Evolutionary conservation across 2,329 filamentous ascomycete genomes (phyloP), one percentile per base, ranked within the genome.

Genomic region (Trematosphaeria pertusa): DNA sequence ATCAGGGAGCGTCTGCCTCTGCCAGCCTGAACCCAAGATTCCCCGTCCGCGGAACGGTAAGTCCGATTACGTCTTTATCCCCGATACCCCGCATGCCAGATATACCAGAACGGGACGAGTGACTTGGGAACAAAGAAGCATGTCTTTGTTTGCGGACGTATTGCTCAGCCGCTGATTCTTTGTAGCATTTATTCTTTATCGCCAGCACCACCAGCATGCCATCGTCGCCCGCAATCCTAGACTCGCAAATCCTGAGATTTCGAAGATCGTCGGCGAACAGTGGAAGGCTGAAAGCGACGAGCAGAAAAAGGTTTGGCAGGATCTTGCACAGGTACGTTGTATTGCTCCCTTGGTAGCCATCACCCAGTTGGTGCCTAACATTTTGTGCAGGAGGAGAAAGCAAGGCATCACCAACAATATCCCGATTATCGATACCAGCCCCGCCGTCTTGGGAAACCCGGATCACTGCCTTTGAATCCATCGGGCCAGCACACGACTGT

Each of bases 341-440:
- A 22, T 41, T 43, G 34, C 30, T 15, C 15, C 12, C 21, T 9
- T 34, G 24, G 15, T 9, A 12, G 33, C 37, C 26, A 30, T 17
- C 9, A 12, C n/a, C n/a, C n/a, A n/a, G n/a, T n/a, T n/a, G n/a
- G n/a, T n/a, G n/a, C 17, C 51, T 67, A 34, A 70, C 35, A 37
- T 19, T 36, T n/a, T 34, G 41, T 45, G 32, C 58, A 87, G 84
- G 84, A 96, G 74, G 94, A 97, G 72, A 97, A 97, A 77, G 79
- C 85, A 51, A 87, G 89, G 14, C 94, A 99, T 71, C 87, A 91
- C 64, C 86, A 87, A 54, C 89, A 92, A 73, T 96, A 97, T 70
- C 94, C 94, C 2, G 88, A 90, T 57, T 99, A 99, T 74, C 86
- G 91, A 54, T 99, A 97, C 69, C 91, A 96, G 69, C 94, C 94